Evolutionary conservation across 1,284 basidiomycete genomes (phyloP), one percentile per base, ranked within the genome.

Genomic region (Tetrapyrgos nigripes): DNA sequence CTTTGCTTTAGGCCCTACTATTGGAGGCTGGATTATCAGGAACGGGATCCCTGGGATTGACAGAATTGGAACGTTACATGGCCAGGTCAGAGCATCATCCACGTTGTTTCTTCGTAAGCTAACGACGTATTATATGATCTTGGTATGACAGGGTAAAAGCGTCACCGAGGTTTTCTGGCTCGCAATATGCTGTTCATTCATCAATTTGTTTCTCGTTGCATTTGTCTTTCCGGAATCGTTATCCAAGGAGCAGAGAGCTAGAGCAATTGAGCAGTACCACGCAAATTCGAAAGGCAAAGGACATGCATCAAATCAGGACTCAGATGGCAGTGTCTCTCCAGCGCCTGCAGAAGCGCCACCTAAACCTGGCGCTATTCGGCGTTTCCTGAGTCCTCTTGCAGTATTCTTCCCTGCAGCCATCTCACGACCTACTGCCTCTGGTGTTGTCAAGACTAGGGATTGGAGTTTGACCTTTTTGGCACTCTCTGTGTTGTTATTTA

Each of bases 1-100:
- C 17, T 83, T 93, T 64, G 84, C 88, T 2, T 61, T 89, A 11
- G 92, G 93, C 0, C 91, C 94, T 3, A 79, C 83, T 27, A 74
- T 95, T 26, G 92, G 91, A 45, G 87, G 87, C 6, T 85, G 84
- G 73, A 70, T 94, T 53, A 90, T 95, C 66, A 74, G 78, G 14
- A 76, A 81, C 60, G 83, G 85, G 19, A 61, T 74, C 80, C 47
- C 66, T 65, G 10, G 64, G 60, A 19, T 61, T 65, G 29, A 57
- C 59, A 61, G 74, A 13, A 58, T 63, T 21, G 62, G 62, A 19
- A 57, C 62, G 9, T 29, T 24, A 26, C 37, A 21, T 57, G 27
- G 4, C n/a, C 23, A 33, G 23, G 31, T 19, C 24, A 29, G 14
- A 14, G 9, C 9, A 21, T 11, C 48, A 28, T 27, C 26, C 28